phyloP scores from a whole-genome alignment of 2,329 filamentous ascomycete species.

The Chaetomiaceae sp. region DNA sequence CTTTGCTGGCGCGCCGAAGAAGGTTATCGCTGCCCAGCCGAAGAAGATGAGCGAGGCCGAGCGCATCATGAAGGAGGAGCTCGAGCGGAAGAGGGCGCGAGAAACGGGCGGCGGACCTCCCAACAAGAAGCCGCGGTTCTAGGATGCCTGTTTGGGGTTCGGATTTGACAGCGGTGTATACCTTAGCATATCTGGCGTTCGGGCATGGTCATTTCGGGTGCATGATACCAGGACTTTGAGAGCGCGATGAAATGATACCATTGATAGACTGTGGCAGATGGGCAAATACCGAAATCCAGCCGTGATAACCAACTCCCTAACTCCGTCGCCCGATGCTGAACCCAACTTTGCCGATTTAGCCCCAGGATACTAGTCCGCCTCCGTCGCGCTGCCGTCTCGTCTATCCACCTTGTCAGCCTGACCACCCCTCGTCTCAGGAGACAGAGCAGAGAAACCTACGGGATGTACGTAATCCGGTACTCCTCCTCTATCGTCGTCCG shows the following conservation, averaged over 20 bases:
- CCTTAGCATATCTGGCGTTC: slow-evolving; percentile 15
- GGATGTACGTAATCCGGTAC: slow-evolving; percentile 60
- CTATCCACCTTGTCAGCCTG: slow-evolving; percentile 31
- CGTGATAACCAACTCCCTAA: slow-evolving; percentile 16
- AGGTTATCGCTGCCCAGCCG: slow-evolving; percentile 55
- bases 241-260: slow-evolving; percentile 7
- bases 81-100: slow-evolving; percentile 63
- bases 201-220: neutral
- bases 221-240: slow-evolving; percentile 13
- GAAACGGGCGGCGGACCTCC: slow-evolving; percentile 43
- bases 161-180: neutral
- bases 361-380: slow-evolving; percentile 38
- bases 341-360: neutral
- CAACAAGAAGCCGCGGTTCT: slow-evolving; percentile 50
- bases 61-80: slow-evolving; percentile 82
- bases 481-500: slow-evolving; percentile 58
- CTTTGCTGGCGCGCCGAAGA: slow-evolving; percentile 57
- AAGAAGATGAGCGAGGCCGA: slow-evolving; percentile 88
- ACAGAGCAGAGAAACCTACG: slow-evolving; percentile 41
- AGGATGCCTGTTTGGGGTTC: neutral
- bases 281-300: slow-evolving; percentile 1
- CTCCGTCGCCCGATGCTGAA: slow-evolving; percentile 16
- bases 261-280: neutral
- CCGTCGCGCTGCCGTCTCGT: slow-evolving; percentile 53
- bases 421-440: neutral